These are phyloP conservation scores for Proliferodiscus dingleyae DNA, from an alignment of 2,329 filamentous ascomycete genomes.

Conservation along the genomic window DNA sequence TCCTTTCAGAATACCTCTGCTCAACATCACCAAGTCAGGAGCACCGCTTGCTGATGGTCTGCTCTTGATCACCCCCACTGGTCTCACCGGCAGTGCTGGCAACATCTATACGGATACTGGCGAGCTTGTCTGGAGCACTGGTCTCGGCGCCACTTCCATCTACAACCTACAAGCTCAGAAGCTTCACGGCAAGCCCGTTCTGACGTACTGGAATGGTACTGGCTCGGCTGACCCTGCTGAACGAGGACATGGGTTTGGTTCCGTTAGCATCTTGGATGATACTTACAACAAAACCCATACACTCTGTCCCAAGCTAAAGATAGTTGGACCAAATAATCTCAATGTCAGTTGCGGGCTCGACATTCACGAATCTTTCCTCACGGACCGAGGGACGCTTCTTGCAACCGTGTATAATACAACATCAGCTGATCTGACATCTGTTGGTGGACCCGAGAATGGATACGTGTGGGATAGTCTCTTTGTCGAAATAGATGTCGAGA, in stretches of 20 bases:
- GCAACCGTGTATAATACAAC: not conserved
- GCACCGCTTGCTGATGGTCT: not conserved
- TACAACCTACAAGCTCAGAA: not conserved
- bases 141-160: not conserved
- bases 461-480: too few species aligned
- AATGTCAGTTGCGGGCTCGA: not conserved
- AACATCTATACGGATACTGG: not conserved
- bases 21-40: not conserved
- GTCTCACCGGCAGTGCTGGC: not conserved
- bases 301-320: not conserved
- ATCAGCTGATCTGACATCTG: not conserved
- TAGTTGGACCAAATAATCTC: not conserved
- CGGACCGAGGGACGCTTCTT: not conserved
- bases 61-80: not conserved
- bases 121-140: not conserved
- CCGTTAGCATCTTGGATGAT: not conserved
- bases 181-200: not conserved
- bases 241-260: not conserved
- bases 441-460: not conserved
- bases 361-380: not conserved
- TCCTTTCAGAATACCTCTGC: not conserved
- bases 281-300: not conserved
- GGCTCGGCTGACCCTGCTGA: not conserved
- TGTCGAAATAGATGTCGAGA: too few species aligned
- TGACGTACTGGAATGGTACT: constrained; percentile 1